phyloP scores from a whole-genome alignment of 2,329 filamentous ascomycete species.

The Chrysoporthe cubensis region DNA sequence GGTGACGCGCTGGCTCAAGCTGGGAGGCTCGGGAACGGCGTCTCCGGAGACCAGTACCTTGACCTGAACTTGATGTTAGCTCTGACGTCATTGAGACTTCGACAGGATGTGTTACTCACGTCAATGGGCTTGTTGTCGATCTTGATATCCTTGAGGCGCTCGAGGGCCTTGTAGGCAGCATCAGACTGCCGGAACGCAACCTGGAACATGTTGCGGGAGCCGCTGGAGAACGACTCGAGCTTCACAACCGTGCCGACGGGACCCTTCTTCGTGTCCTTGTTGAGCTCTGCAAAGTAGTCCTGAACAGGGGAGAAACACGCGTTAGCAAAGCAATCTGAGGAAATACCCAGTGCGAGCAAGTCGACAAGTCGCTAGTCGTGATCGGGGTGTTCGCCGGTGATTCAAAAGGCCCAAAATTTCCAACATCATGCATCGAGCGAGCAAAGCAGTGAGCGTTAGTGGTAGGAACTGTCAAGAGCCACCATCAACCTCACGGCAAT shows the following conservation, averaged over 20 bases:
- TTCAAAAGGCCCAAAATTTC: conserved; percentile 24
- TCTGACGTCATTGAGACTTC: background rate
- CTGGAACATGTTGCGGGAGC: conserved; percentile 75
- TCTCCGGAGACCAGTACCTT: conserved; percentile 84
- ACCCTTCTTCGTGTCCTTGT: conserved; percentile 49
- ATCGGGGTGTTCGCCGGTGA: conserved; percentile 20
- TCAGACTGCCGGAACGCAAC: conserved; percentile 83
- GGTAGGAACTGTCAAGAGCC: conserved; percentile 19
- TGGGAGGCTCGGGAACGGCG: conserved; percentile 67
- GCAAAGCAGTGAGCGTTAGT: conserved; percentile 43
- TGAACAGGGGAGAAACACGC: conserved; percentile 62
- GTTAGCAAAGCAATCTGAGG: conserved; percentile 70
- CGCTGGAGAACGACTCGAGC: conserved; percentile 88
- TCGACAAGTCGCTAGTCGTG: conserved; percentile 20
- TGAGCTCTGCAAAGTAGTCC: conserved; percentile 77
- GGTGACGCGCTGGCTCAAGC: conserved; percentile 81
- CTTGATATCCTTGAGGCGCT: conserved; percentile 82
- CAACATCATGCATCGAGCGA: conserved; percentile 35
- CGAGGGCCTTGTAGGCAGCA: conserved; percentile 82
- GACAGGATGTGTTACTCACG: conserved; percentile 53
- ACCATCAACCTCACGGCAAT: conserved; percentile 31
- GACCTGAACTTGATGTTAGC: conserved; percentile 59
- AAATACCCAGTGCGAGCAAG: conserved; percentile 37
- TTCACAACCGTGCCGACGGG: conserved; percentile 89
- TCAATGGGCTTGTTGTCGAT: conserved; percentile 92